Evolutionary conservation across 176 grass and related monocot species (phyloP).

Genomic region (Aegilops speltoides): DNA sequence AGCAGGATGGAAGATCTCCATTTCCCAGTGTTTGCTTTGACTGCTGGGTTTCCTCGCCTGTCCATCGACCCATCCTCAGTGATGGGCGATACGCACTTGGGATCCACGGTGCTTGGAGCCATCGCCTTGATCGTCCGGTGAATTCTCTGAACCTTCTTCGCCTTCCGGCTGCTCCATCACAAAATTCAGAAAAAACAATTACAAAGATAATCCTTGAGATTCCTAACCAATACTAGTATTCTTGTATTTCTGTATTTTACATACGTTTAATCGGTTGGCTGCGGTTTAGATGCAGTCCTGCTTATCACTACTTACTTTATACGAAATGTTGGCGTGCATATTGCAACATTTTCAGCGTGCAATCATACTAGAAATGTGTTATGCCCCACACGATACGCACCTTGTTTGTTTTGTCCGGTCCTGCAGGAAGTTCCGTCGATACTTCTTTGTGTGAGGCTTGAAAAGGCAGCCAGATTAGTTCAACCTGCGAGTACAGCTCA

Average conservation of each 20-base stretch:
- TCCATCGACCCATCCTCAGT: constrained; percentile 79
- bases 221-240: not conserved
- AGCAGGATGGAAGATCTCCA: constrained; percentile 65
- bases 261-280: not conserved
- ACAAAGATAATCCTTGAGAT: not conserved
- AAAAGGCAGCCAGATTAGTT: not conserved
- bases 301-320: not conserved
- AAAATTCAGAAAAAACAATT: constrained; percentile 17
- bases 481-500: constrained; percentile 6
- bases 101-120: constrained; percentile 37
- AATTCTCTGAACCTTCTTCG: constrained; percentile 11
- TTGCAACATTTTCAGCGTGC: not conserved
- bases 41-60: constrained; percentile 54
- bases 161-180: not conserved
- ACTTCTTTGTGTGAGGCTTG: not conserved
- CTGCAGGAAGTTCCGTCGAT: not conserved
- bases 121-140: constrained; percentile 9
- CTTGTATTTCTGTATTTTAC: not conserved
- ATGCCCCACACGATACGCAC: constrained; percentile 1
- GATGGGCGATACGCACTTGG: constrained; percentile 31
- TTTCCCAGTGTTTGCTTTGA: constrained; percentile 55
- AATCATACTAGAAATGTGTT: not conserved
- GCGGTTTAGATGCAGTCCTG: not conserved
- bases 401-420: constrained; percentile 1
- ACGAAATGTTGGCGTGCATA: not conserved